phyloP scores from a whole-genome alignment of 2,329 filamentous ascomycete genomes.

The Rutstroemia sp. region DNA sequence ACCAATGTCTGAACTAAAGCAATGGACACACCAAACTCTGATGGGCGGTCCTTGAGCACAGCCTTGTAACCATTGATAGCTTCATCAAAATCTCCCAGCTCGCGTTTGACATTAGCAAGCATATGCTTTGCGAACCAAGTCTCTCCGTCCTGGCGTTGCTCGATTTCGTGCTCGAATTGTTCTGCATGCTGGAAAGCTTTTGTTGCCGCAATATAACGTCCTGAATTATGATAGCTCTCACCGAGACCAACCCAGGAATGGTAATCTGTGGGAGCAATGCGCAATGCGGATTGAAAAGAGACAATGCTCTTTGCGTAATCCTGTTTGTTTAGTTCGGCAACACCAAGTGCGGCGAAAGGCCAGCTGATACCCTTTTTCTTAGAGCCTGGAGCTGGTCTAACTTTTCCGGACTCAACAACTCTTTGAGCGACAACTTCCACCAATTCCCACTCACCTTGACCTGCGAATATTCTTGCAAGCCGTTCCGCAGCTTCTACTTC shows the following conservation, averaged over 20 bases:
- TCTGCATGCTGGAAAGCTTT: conserved; percentile 86
- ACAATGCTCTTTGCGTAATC: conserved; percentile 84
- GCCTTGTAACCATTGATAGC: conserved; percentile 69
- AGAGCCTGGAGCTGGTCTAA: conserved; percentile 82
- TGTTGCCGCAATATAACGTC: conserved; percentile 86
- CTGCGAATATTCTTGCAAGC: conserved; percentile 77
- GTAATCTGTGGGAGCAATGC: conserved; percentile 79
- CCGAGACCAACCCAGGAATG: conserved; percentile 94
- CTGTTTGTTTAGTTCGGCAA: conserved; percentile 90
- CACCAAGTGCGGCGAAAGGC: conserved; percentile 89
- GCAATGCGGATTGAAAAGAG: conserved; percentile 82
- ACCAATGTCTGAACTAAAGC: conserved; percentile 82
- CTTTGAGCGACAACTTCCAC: conserved; percentile 89
- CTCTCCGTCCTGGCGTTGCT: conserved; percentile 52
- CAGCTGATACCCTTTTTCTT: conserved; percentile 91
- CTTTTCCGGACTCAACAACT: conserved; percentile 90
- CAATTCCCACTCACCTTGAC: conserved; percentile 90
- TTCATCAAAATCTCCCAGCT: conserved; percentile 82
- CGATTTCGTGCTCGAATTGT: conserved; percentile 55
- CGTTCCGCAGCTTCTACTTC: conserved; percentile 84
- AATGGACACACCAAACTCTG: conserved; percentile 80
- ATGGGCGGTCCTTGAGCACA: conserved; percentile 59
- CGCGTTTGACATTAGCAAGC: conserved; percentile 88
- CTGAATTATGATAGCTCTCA: conserved; percentile 95
- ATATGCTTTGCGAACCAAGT: conserved; percentile 97